Conservation (phyloP, 257 asterid species). For the Fraxinus anomala region DNA sequence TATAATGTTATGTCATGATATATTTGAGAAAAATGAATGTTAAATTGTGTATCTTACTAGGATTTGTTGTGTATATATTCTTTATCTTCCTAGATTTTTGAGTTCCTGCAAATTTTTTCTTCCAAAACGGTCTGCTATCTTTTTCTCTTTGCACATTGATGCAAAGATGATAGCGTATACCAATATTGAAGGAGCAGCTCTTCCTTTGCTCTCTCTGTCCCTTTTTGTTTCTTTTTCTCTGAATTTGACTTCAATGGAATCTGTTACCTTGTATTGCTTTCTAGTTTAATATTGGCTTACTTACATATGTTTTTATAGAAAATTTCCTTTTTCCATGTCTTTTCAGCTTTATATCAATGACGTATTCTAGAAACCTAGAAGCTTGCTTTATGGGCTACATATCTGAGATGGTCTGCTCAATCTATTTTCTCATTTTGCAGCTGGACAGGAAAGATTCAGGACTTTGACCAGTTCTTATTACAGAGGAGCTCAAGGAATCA, state of each 20-base stretch:
- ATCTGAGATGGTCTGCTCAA: constrained; percentile 12
- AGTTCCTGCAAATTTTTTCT: not conserved
- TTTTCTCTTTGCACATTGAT: not conserved
- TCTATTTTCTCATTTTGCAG: constrained; percentile 38
- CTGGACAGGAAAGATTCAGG: constrained; percentile 75
- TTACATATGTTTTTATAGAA: not conserved
- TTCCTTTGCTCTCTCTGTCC: not conserved
- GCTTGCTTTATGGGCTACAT: not conserved
- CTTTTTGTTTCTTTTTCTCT: not conserved
- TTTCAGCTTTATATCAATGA: not conserved
- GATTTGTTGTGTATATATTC: not conserved
- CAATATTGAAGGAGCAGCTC: not conserved
- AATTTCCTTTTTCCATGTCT: not conserved
- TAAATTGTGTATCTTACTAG: not conserved
- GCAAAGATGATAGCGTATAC: not conserved
- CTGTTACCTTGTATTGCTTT: not conserved
- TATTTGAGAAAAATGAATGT: not conserved
- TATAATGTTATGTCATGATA: not conserved
- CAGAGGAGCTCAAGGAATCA: constrained; percentile 75
- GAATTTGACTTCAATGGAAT: not conserved
- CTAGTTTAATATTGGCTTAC: not conserved
- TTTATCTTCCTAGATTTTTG: not conserved
- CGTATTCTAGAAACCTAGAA: not conserved
- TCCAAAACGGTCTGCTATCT: not conserved
- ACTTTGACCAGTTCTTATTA: constrained; percentile 73